These are phyloP conservation scores for Senna tora DNA, from an alignment of 306 rosid genomes.

Conservation along the genomic window DNA sequence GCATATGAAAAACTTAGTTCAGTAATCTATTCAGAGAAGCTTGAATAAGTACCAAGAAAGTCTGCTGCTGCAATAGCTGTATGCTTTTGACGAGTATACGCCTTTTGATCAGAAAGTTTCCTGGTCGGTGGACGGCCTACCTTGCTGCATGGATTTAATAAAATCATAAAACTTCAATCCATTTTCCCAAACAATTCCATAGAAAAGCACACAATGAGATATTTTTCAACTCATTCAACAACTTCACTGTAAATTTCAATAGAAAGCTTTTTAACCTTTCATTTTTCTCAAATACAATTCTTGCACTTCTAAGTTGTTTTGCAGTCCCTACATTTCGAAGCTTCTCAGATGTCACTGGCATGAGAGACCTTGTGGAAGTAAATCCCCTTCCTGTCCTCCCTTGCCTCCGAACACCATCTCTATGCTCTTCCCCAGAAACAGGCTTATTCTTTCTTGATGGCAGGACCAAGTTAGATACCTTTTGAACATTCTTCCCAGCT, in stretches of 20 bases:
- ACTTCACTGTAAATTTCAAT: slow-evolving; percentile 26
- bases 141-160: slow-evolving; percentile 64
- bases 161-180: slow-evolving; percentile 40
- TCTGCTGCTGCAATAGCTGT: slow-evolving; percentile 66
- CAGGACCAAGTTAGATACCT: slow-evolving; percentile 55
- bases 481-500: slow-evolving; percentile 66
- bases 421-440: slow-evolving; percentile 67
- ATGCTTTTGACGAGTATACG: slow-evolving; percentile 79
- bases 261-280: slow-evolving; percentile 59
- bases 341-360: slow-evolving; percentile 69
- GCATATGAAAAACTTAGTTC: slow-evolving; percentile 19
- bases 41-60: slow-evolving; percentile 66
- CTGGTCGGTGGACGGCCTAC: slow-evolving; percentile 92
- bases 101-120: slow-evolving; percentile 84
- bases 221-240: slow-evolving; percentile 24
- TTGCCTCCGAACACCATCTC: slow-evolving; percentile 85
- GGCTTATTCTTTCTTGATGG: slow-evolving; percentile 68
- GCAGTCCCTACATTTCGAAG: slow-evolving; percentile 65
- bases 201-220: not conserved
- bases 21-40: slow-evolving; percentile 19
- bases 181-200: slow-evolving; percentile 26
- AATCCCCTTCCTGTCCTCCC: slow-evolving; percentile 82
- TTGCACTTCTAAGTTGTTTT: slow-evolving; percentile 86
- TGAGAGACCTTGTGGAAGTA: slow-evolving; percentile 57
- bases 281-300: slow-evolving; percentile 70